Evolutionary conservation across 2,329 filamentous ascomycete genomes (phyloP).

Genomic region (Xylaria sp.): DNA sequence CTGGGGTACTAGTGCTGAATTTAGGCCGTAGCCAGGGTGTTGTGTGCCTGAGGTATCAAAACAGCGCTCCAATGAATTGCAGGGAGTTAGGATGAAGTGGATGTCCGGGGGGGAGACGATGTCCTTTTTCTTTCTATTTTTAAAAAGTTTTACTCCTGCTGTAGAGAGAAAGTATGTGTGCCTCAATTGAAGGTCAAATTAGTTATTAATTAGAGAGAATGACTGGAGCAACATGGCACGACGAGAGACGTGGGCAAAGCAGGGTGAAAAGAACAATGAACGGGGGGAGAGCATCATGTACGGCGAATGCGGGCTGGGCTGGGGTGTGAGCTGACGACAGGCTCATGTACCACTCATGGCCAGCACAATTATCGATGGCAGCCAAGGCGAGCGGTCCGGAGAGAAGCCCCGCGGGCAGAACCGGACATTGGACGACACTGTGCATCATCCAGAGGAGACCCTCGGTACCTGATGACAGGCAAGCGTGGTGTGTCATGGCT

Average conservation of each 20-base stretch:
- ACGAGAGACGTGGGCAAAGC: slow-evolving; percentile 39
- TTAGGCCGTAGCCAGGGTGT: slow-evolving; percentile 36
- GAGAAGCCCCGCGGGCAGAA: slow-evolving; percentile 35
- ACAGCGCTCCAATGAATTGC: slow-evolving; percentile 40
- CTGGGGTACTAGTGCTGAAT: slow-evolving; percentile 40
- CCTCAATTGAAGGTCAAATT: slow-evolving; percentile 43
- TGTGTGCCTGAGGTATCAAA: slow-evolving; percentile 27
- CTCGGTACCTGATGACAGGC: slow-evolving; percentile 37
- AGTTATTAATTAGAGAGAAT: slow-evolving; percentile 45
- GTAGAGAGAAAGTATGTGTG: slow-evolving; percentile 16
- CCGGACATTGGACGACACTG: slow-evolving; percentile 30
- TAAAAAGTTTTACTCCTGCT: too few species aligned
- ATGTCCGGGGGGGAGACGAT: slow-evolving; percentile 6
- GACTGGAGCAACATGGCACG: slow-evolving; percentile 50
- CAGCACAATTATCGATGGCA: slow-evolving; percentile 25
- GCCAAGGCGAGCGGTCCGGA: slow-evolving; percentile 34
- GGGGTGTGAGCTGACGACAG: slow-evolving; percentile 39
- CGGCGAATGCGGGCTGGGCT: slow-evolving; percentile 22
- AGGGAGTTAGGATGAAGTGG: slow-evolving; percentile 38
- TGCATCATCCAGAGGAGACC: slow-evolving; percentile 24
- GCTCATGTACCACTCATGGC: slow-evolving; percentile 30
- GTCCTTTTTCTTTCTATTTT: slow-evolving; percentile 21
- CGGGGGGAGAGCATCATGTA: slow-evolving; percentile 31
- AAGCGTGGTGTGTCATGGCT: slow-evolving; percentile 38
- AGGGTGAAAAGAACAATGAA: slow-evolving; percentile 38